Conservation (phyloP, 1,139 yeast genomes). For the Hyphopichia buzzinii region DNA sequence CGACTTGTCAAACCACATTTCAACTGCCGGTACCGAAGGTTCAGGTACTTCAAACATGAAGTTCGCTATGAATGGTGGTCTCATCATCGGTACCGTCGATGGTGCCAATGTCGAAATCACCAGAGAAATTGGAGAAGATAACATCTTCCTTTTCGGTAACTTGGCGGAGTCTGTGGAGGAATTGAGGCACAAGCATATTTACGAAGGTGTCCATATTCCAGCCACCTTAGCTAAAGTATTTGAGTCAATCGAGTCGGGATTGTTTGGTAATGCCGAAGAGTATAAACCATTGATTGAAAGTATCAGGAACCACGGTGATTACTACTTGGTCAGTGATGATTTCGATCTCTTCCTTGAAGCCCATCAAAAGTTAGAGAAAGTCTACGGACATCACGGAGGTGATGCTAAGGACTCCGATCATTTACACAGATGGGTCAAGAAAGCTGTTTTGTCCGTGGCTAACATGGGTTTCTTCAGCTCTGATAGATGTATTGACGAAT, state of each 20-base stretch:
- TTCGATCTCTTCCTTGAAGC: slow-evolving; percentile 84
- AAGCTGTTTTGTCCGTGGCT: slow-evolving; percentile 77
- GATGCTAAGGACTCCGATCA: slow-evolving; percentile 49
- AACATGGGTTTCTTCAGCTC: slow-evolving; percentile 92
- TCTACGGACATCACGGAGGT: slow-evolving; percentile 53
- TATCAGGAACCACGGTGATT: slow-evolving; percentile 72
- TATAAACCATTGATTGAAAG: slow-evolving; percentile 68
- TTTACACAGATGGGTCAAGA: slow-evolving; percentile 68
- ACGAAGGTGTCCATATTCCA: slow-evolving; percentile 56
- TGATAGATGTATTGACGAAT: slow-evolving; percentile 89
- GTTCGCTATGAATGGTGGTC: slow-evolving; percentile 90
- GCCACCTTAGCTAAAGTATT: slow-evolving; percentile 61
- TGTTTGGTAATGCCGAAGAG: slow-evolving; percentile 70
- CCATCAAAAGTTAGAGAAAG: slow-evolving; percentile 71
- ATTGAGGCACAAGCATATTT: slow-evolving; percentile 71
- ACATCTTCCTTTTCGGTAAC: slow-evolving; percentile 88
- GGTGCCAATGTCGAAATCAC: slow-evolving; percentile 97
- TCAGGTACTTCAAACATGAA: slow-evolving; percentile 97
- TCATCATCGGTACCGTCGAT: slow-evolving; percentile 92
- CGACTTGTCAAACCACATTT: slow-evolving; percentile 88
- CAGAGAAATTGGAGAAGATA: slow-evolving; percentile 89
- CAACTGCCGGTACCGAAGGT: slow-evolving; percentile 98
- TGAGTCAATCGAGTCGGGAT: slow-evolving; percentile 63
- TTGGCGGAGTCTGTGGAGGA: slow-evolving; percentile 88
- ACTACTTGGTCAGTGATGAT: slow-evolving; percentile 85